Percentiles rank a stretch among this genome's conserved stretches.
Evolutionary conservation across 257 asterid species (phyloP).

Genomic region (Solanum rostratum): DNA sequence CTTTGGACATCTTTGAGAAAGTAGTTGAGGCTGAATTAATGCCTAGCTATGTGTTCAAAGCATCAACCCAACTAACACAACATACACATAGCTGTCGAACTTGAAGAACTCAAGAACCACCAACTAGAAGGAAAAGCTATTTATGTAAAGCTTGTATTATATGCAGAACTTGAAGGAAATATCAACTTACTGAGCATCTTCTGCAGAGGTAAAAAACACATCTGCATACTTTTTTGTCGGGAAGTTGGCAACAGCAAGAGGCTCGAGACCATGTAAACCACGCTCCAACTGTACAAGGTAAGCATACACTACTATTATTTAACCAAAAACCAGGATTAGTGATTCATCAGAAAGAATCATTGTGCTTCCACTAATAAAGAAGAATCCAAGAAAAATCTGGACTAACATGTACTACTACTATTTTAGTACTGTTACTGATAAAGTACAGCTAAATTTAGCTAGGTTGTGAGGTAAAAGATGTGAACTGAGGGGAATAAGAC

Average conservation of each 20-base stretch:
- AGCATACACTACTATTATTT: neutral
- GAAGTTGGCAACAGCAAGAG: constrained; percentile 57
- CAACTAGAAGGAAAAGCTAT: neutral
- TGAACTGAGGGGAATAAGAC: neutral
- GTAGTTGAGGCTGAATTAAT: neutral
- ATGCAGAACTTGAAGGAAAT: neutral
- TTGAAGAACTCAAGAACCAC: neutral
- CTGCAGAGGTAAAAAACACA: constrained; percentile 39
- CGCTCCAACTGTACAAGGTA: constrained; percentile 51
- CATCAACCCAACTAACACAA: neutral
- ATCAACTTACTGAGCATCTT: constrained; percentile 63
- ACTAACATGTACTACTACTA: neutral
- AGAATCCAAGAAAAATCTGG: neutral
- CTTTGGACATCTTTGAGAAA: neutral
- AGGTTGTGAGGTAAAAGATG: neutral
- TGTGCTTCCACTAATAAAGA: neutral
- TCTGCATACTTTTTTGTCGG: constrained; percentile 56
- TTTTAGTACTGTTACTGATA: neutral
- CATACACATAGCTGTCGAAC: neutral
- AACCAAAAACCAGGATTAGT: neutral
- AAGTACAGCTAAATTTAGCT: neutral
- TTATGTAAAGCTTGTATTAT: neutral
- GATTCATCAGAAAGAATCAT: neutral
- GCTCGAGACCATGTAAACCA: constrained; percentile 72
- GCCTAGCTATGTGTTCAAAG: neutral